Base-by-base conservation (phyloP, 208 protist species). In the Balamuthia mandrillaris region DNA sequence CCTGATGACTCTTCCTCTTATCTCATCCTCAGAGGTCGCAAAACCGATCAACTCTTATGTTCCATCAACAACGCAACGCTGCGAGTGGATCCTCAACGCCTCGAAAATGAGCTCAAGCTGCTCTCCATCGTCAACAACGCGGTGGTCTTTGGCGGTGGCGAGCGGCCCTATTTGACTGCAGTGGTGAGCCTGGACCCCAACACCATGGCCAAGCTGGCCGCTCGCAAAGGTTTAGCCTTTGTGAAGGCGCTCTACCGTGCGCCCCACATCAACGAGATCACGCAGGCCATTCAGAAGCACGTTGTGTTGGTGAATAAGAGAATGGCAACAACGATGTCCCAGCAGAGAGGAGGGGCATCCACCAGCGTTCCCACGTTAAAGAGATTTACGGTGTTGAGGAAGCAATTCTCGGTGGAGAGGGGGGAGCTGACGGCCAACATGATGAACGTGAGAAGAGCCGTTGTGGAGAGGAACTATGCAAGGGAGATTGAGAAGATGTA, bases 241-340 rank as follows among this genome's bases (percentile, higher is more conserved):
- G 63, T n/a, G 31, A 72, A 72, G 63, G 63, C 63, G 21, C 63
- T 72, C 16, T 72, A 72, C 39, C 33, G 44, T 9, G 63, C 63
- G 63, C 63, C 63, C 63, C 44, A 72, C 63, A 72, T 72, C 63
- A 72, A 72, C 39, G 63, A 72, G 63, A 72, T 72, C 31, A 72
- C 63, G 63, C 21, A 45, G 9, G 10, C 3, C 7, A 72, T 72
- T 27, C 63, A 72, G 39, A 72, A 72, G 63, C 63, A 72, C 63
- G 63, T 72, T 39, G 63, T 72, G 6, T 14, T 35, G n/a, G 35
- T 72, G 16, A 72, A 72, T 35, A 72, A 72, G 63, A 24, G 63
- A 4, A 24, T 72, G 4, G n/a, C n/a, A n/a, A n/a, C n/a, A n/a
- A n/a, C n/a, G n/a, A n/a, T n/a, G n/a, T n/a, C n/a, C n/a, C n/a